Percentiles rank a stretch among this genome's conserved stretches.
phyloP scores from a whole-genome alignment of 306 rosid species.

The Betula pendula region DNA sequence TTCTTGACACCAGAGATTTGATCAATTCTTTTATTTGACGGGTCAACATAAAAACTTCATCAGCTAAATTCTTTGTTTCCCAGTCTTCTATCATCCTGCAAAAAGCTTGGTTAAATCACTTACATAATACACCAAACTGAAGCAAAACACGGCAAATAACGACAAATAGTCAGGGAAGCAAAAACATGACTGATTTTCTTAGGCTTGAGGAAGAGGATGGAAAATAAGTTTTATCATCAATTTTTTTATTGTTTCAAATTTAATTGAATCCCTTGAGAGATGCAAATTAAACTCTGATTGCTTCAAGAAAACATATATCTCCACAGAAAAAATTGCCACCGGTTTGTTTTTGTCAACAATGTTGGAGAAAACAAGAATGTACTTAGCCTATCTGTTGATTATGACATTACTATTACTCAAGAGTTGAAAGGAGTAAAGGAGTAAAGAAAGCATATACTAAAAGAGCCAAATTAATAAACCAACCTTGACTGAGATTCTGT shows the following conservation, averaged over 20 bases:
- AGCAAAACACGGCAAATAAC: neutral
- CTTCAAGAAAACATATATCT: neutral
- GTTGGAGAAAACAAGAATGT: neutral
- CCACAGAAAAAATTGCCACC: neutral
- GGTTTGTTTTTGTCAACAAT: neutral
- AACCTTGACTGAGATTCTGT: constrained; percentile 69
- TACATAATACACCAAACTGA: neutral
- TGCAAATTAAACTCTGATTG: neutral
- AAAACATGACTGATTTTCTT: neutral
- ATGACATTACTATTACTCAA: neutral
- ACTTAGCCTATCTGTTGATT: neutral
- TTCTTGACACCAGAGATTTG: constrained; percentile 45
- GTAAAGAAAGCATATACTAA: neutral
- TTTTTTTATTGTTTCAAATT: too few species aligned
- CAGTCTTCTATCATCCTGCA: constrained; percentile 81
- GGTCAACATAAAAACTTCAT: constrained; percentile 71
- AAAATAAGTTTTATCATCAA: neutral
- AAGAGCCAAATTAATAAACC: constrained; percentile 20
- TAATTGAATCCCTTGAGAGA: neutral
- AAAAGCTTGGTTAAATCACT: constrained; percentile 8
- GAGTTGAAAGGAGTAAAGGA: neutral
- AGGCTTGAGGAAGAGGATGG: neutral
- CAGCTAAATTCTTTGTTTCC: constrained; percentile 62
- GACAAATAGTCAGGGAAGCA: neutral
- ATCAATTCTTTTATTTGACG: constrained; percentile 62